A percentile compares a stretch with the other conserved stretches of the same genome.
Conservation (phyloP, 352 stramenopile genomes). For the Pilasporangium apinafurcum region DNA sequence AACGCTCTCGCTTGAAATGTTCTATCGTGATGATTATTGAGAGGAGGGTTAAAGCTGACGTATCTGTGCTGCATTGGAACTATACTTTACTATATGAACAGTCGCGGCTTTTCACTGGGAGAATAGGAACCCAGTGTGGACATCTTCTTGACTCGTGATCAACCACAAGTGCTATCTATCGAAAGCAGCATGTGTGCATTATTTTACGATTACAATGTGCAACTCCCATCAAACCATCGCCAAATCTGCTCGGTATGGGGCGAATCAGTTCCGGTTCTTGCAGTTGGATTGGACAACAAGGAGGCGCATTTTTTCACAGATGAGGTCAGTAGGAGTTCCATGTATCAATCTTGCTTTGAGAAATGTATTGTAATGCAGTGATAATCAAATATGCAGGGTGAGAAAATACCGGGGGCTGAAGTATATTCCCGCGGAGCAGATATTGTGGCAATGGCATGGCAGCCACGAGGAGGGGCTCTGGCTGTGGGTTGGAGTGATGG, state of each 20-base stretch:
- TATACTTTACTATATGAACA: background rate
- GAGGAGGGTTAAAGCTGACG: background rate
- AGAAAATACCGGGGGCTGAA: conserved; percentile 49
- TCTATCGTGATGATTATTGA: too few species aligned
- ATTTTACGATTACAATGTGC: conserved; percentile 82
- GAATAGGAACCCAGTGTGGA: too few species aligned
- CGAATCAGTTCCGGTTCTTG: conserved; percentile 77
- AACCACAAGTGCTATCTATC: background rate
- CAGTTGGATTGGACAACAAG: conserved; percentile 73
- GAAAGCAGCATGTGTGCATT: conserved; percentile 29
- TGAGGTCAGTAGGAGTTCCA: conserved; percentile 37
- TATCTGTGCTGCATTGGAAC: background rate
- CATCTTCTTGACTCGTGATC: background rate
- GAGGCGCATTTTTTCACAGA: conserved; percentile 89
- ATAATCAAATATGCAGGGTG: conserved; percentile 30
- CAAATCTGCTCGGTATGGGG: conserved; percentile 79
- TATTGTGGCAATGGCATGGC: conserved; percentile 83
- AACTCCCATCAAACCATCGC: conserved; percentile 52
- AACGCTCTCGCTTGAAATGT: too few species aligned
- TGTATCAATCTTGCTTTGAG: background rate
- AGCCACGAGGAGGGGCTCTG: conserved; percentile 71
- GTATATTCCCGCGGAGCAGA: conserved; percentile 59
- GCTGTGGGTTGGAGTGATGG: conserved; percentile 82
- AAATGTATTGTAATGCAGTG: background rate
- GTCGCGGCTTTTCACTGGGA: background rate